Conservation (phyloP, 1,284 basidiomycete species). For the Rhodotorula sp. region DNA sequence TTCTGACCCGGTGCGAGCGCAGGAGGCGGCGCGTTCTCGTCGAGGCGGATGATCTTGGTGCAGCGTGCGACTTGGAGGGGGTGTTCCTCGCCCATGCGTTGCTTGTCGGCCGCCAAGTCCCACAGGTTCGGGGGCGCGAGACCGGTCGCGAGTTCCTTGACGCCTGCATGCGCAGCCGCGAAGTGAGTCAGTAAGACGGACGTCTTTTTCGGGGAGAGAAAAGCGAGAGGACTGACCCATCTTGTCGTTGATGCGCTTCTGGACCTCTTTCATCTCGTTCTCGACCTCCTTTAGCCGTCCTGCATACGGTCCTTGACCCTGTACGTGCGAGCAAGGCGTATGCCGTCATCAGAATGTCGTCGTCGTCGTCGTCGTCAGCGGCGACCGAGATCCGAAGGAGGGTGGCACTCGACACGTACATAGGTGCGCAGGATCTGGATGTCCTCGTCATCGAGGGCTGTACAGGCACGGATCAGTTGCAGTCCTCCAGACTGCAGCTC, state of each 20-base stretch:
- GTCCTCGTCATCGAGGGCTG: slow-evolving; percentile 94
- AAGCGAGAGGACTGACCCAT: slow-evolving; percentile 61
- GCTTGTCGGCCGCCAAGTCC: slow-evolving; percentile 53
- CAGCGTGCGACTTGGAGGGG: slow-evolving; percentile 95
- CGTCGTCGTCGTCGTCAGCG: neutral
- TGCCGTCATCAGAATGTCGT: neutral
- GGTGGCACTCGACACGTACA: slow-evolving; percentile 52
- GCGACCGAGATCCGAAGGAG: slow-evolving; percentile 12
- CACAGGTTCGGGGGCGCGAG: slow-evolving; percentile 86
- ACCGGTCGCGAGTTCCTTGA: slow-evolving; percentile 98
- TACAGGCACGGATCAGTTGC: neutral
- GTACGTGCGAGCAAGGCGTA: too few relatives aligned
- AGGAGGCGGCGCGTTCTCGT: slow-evolving; percentile 24
- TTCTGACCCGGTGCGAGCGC: slow-evolving; percentile 35
- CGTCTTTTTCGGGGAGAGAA: too few relatives aligned
- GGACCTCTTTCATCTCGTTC: slow-evolving; percentile 89
- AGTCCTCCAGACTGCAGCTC: neutral
- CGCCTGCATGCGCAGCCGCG: slow-evolving; percentile 46
- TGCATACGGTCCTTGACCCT: slow-evolving; percentile 99
- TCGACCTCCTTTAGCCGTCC: slow-evolving; percentile 83
- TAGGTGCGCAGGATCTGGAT: slow-evolving; percentile 99
- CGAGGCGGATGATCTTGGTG: slow-evolving; percentile 86
- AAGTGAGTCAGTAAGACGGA: too few relatives aligned
- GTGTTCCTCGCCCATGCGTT: slow-evolving; percentile 88
- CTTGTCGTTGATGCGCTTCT: slow-evolving; percentile 96